A percentile compares a stretch with the other conserved stretches of the same genome.
phyloP scores from a whole-genome alignment of 805 yeast species.

The Teunomyces kruisii region DNA sequence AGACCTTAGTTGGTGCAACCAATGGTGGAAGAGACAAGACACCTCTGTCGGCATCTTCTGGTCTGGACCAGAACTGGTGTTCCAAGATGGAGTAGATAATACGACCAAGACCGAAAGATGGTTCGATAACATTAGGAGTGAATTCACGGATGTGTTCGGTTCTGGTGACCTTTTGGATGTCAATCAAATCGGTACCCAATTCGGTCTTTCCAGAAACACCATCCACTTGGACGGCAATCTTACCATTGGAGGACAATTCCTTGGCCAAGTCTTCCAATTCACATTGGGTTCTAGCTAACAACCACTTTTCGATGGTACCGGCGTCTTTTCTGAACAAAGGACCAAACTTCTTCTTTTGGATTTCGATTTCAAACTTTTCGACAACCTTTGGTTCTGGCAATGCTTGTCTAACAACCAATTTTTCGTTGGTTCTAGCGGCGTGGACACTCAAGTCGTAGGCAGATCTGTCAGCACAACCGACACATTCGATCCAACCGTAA shows the following conservation, averaged over 20 bases:
- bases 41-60: constrained; percentile 80
- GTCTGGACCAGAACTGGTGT: constrained; percentile 93
- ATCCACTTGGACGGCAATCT: constrained; percentile 66
- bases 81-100: constrained; percentile 90
- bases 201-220: constrained; percentile 66
- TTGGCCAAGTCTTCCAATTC: constrained; percentile 76
- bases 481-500: constrained; percentile 99
- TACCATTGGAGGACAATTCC: constrained; percentile 62
- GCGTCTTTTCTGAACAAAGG: constrained; percentile 98
- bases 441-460: constrained; percentile 97
- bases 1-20: constrained; percentile 97
- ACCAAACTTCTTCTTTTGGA: constrained; percentile 95
- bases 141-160: constrained; percentile 92
- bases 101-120: constrained; percentile 99
- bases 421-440: constrained; percentile 91
- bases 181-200: constrained; percentile 68
- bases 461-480: constrained; percentile 99
- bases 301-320: constrained; percentile 82
- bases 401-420: constrained; percentile 89
- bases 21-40: constrained; percentile 90
- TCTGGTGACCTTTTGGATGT: constrained; percentile 73
- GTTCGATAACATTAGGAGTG: constrained; percentile 97
- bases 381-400: constrained; percentile 81
- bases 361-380: constrained; percentile 78
- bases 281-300: constrained; percentile 73